Percentiles rank a stretch among this genome's conserved stretches.
Evolutionary conservation across 179 eudicot species (phyloP).

Genomic region (Silene coronaria): DNA sequence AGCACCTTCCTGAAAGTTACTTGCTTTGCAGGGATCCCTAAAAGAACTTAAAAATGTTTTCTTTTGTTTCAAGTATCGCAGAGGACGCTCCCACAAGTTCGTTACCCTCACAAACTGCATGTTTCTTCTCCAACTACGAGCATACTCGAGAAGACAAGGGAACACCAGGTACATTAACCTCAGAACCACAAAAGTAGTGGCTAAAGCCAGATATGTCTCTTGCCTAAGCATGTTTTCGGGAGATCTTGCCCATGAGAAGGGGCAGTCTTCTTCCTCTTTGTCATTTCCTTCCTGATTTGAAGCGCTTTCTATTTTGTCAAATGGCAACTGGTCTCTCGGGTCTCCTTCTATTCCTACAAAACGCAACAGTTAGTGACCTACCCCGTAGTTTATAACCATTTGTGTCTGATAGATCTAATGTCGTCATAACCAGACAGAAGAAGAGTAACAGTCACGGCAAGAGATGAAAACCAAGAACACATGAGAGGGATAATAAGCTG

Average conservation of each 20-base stretch:
- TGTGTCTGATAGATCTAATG: not conserved
- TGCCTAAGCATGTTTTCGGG: conserved; percentile 78
- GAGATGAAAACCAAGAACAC: not conserved
- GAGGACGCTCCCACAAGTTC: conserved; percentile 67
- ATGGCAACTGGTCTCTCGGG: conserved; percentile 34
- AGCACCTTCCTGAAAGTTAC: conserved; percentile 86
- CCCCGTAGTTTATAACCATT: not conserved
- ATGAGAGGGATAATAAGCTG: not conserved
- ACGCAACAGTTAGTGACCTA: not conserved
- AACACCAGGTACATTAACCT: conserved; percentile 49
- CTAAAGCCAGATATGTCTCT: conserved; percentile 79
- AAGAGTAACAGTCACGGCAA: too few species aligned
- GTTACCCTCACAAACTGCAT: conserved; percentile 39
- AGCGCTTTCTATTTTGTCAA: conserved; percentile 39
- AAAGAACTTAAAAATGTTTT: conserved; percentile 44
- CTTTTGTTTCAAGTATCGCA: conserved; percentile 45
- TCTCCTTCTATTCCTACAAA: conserved; percentile 44
- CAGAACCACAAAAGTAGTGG: conserved; percentile 67
- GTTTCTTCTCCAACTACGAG: conserved; percentile 52
- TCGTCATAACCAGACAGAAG: not conserved
- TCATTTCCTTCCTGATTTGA: conserved; percentile 32
- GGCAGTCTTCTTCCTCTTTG: conserved; percentile 60
- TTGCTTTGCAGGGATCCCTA: conserved; percentile 69
- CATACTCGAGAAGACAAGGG: conserved; percentile 41
- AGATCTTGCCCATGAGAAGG: conserved; percentile 89